These are phyloP conservation scores for Rhizophagus clarus DNA, from an alignment of 192 early-diverging fungal species.

Conservation along the genomic window DNA sequence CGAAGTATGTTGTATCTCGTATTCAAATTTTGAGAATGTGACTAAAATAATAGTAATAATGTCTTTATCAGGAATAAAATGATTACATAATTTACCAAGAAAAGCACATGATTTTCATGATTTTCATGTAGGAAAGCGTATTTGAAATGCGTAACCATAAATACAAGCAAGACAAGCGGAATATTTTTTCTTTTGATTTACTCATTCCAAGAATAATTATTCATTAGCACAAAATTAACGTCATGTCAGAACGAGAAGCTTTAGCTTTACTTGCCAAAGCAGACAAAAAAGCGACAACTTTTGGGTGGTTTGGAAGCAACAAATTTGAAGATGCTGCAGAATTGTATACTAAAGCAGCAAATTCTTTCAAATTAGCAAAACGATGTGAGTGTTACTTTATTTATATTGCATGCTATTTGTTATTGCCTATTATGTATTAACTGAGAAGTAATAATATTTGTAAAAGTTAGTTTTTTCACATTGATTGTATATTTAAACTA, in stretches of 20 bases:
- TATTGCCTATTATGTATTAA: neutral
- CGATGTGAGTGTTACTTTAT: conserved; percentile 62
- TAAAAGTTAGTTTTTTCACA: neutral
- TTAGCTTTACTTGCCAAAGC: conserved; percentile 66
- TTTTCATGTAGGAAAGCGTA: no score
- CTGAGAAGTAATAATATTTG: neutral
- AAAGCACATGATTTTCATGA: no score
- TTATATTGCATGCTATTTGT: neutral
- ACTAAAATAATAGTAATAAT: no score
- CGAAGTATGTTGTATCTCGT: no score
- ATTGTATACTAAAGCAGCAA: conserved; percentile 87
- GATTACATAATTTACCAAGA: no score
- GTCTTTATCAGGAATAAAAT: no score
- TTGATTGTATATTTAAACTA: conserved; percentile 9
- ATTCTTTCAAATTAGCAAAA: conserved; percentile 91
- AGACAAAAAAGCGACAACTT: conserved; percentile 65
- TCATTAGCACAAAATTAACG: neutral
- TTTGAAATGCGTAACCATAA: no score
- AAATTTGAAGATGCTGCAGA: conserved; percentile 96
- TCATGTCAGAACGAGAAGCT: conserved; percentile 57
- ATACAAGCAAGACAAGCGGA: no score
- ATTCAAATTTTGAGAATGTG: no score
- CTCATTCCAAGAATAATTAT: neutral
- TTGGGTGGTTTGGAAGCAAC: conserved; percentile 70
- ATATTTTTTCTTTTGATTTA: no score